phyloP scores from a whole-genome alignment of 2,329 filamentous ascomycete species.

The Epichloe uncinata region DNA sequence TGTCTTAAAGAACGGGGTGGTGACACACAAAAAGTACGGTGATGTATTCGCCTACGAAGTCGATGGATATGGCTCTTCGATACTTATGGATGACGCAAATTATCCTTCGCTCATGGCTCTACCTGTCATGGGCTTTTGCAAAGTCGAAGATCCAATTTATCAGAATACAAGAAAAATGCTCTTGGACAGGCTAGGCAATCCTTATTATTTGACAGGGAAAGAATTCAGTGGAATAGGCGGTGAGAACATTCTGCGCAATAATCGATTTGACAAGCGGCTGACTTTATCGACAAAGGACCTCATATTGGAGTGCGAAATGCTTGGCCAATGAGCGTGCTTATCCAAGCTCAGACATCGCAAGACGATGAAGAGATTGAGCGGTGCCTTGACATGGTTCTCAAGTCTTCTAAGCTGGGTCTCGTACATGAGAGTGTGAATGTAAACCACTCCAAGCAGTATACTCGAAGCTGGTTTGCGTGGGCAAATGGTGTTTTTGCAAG shows the following conservation, averaged over 20 bases:
- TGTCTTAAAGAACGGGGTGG: conserved; percentile 73
- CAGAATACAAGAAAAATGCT: conserved; percentile 75
- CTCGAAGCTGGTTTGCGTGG: conserved; percentile 93
- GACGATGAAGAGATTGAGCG: conserved; percentile 69
- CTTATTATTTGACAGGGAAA: conserved; percentile 69
- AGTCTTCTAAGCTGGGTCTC: conserved; percentile 62
- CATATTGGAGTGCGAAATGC: conserved; percentile 77
- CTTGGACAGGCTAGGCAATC: conserved; percentile 62
- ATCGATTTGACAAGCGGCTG: conserved; percentile 2
- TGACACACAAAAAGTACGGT: conserved; percentile 61
- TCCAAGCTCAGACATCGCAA: conserved; percentile 81
- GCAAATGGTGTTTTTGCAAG: conserved; percentile 93
- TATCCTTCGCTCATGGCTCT: conserved; percentile 69
- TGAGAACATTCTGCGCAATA: conserved; percentile 20
- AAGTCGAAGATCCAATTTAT: conserved; percentile 55
- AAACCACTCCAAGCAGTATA: conserved; percentile 52
- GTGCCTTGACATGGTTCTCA: conserved; percentile 61
- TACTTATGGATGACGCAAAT: conserved; percentile 85
- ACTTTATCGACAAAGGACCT: conserved; percentile 28
- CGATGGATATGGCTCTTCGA: conserved; percentile 69
- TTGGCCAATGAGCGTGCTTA: conserved; percentile 91
- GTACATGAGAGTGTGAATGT: conserved; percentile 91
- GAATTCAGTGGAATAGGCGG: conserved; percentile 84
- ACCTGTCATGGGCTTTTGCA: conserved; percentile 64
- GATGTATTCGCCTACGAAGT: conserved; percentile 79